Conservation (phyloP, 768 basidiomycete genomes). For the Kwoniella mangroviensis region DNA sequence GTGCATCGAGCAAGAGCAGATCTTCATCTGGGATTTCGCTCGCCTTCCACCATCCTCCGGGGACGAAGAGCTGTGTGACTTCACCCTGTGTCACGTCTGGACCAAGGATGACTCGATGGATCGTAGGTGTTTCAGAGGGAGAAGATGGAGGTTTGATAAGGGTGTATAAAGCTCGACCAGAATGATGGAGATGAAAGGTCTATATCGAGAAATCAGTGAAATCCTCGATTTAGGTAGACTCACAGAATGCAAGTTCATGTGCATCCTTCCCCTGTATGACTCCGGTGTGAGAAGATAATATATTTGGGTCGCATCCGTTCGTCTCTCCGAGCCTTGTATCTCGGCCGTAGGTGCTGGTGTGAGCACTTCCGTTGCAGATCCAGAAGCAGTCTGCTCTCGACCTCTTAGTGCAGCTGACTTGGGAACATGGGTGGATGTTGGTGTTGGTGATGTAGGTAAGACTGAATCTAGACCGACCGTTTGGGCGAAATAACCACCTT, state of each 20-base stretch:
- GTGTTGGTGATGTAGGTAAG: neutral
- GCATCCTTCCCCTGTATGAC: conserved; percentile 43
- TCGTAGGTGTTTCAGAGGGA: conserved; percentile 15
- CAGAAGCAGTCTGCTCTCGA: conserved; percentile 22
- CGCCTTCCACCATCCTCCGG: conserved; percentile 58
- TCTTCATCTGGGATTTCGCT: conserved; percentile 56
- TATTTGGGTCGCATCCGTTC: conserved; percentile 44
- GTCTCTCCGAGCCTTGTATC: neutral
- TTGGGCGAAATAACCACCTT: conserved; percentile 52
- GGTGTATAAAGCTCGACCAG: conserved; percentile 42
- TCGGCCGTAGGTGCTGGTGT: neutral
- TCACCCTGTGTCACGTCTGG: conserved; percentile 61
- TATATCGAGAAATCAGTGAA: no score
- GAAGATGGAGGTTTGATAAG: conserved; percentile 39
- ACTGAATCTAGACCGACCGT: conserved; percentile 39
- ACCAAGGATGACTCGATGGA: conserved; percentile 59
- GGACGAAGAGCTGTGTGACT: conserved; percentile 61
- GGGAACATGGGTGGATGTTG: neutral
- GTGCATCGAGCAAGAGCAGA: conserved; percentile 26
- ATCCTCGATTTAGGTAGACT: conserved; percentile 17
- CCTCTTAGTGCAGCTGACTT: conserved; percentile 19
- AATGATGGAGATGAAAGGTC: conserved; percentile 39
- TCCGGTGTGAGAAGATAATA: conserved; percentile 47
- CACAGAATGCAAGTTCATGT: conserved; percentile 49
- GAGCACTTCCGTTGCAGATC: conserved; percentile 23